Evolutionary conservation across 345 rosid genomes (phyloP).

Genomic region (Pistacia integerrima): DNA sequence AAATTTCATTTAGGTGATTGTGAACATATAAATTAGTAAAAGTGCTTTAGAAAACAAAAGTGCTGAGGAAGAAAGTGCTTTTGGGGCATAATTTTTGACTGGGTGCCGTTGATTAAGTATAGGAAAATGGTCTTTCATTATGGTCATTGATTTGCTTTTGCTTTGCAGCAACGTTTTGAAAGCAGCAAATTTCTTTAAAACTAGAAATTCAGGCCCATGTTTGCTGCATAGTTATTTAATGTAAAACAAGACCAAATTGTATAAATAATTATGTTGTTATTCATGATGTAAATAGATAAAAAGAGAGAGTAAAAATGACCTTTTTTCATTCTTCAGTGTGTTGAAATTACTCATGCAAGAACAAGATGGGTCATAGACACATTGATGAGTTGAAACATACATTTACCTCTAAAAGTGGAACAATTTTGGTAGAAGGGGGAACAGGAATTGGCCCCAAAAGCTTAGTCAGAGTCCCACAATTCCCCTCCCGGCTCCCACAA

Average conservation of each 20-base stretch:
- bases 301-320: neutral
- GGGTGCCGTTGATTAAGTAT: slow-evolving; percentile 8
- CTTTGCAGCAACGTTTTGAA: neutral
- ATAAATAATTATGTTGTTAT: neutral
- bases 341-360: neutral
- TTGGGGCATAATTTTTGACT: slow-evolving; percentile 41
- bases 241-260: neutral
- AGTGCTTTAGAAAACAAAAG: slow-evolving; percentile 19
- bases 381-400: slow-evolving; percentile 16
- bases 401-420: slow-evolving; percentile 30
- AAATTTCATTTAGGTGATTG: slow-evolving; percentile 7
- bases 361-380: neutral
- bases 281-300: neutral
- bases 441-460: slow-evolving; percentile 16
- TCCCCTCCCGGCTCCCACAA: neutral
- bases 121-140: slow-evolving; percentile 4
- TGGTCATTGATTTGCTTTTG: neutral
- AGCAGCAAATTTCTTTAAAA: slow-evolving; percentile 20
- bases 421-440: slow-evolving; percentile 11
- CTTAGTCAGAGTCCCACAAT: slow-evolving; percentile 20
- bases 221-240: too few species aligned
- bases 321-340: neutral
- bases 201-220: too few species aligned
- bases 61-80: slow-evolving; percentile 19
- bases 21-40: slow-evolving; percentile 21